phyloP scores from a whole-genome alignment of 2,329 filamentous ascomycete genomes.

The Fusarium coffeatum region DNA sequence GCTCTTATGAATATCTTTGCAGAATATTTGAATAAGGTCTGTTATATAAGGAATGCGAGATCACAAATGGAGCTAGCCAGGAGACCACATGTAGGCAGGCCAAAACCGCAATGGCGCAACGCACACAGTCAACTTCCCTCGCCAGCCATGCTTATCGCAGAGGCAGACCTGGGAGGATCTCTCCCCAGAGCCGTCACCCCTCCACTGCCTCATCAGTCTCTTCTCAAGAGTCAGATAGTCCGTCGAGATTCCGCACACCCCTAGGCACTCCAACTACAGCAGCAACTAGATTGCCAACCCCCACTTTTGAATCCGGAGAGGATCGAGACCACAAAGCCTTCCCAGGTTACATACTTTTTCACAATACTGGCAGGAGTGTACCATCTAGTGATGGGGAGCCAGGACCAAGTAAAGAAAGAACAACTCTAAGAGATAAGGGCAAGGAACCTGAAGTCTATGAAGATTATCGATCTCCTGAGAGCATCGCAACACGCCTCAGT shows the following conservation, averaged over 20 bases:
- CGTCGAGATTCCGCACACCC: too few species aligned
- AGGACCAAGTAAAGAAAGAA: not conserved
- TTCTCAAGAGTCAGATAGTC: not conserved
- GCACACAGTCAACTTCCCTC: not conserved
- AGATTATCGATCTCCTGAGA: rapidly evolving
- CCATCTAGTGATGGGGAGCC: not conserved
- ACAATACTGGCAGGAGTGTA: not conserved
- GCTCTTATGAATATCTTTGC: not conserved
- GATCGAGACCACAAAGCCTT: too few species aligned
- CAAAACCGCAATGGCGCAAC: not conserved
- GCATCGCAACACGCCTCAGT: too few species aligned
- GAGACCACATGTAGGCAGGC: too few species aligned
- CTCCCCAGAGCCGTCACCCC: rapidly evolving
- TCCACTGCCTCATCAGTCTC: not conserved
- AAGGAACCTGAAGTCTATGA: not conserved
- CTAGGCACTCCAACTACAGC: not conserved
- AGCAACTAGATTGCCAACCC: not conserved
- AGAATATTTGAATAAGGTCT: not conserved
- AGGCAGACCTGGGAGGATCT: rapidly evolving
- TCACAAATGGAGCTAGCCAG: not conserved
- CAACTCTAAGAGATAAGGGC: not conserved
- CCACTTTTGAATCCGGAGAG: too few species aligned
- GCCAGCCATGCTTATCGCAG: rapidly evolving
- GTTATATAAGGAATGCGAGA: not conserved
- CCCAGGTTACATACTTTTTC: too few species aligned